Evolutionary conservation across 306 rosid genomes (phyloP), one percentile per base, ranked within the genome.

Genomic region (Cucumis hystrix): DNA sequence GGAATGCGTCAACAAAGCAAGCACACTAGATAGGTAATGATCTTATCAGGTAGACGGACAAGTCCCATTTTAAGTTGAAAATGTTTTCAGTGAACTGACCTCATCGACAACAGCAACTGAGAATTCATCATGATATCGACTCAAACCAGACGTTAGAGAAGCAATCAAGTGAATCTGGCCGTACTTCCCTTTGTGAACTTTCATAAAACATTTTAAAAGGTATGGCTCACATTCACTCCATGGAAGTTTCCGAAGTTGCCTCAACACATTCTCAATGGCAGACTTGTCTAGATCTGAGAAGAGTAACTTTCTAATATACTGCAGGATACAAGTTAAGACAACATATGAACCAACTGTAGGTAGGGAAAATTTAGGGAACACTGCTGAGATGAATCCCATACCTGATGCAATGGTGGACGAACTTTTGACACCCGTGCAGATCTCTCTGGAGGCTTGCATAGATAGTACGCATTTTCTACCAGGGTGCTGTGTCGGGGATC

Each of bases 361-460:
- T 8, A 17, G 17, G 7, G 25, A 68, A 10, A 43, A 77, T n/a
- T n/a, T 33, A 15, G 7, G 52, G 17, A 67, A 70, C 30, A 43
- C 18, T 39, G 30, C 18, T 39, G 30, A 63, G 45, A 85, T 64
- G 63, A 54, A 70, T 68, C 21, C 56, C 60, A 43, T 68, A 96
- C 99, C 98, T 96, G 99, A 91, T 96, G 91, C 90, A 96, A 82
- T 15, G 99, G 99, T 66, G 99, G 99, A 62, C 99, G 97, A 49
- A 92, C 93, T 96, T 96, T 96, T 41, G 97, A 80, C 18, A 92
- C 90, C 64, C 98, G 88, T 66, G 99, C 98, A 52, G 99, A 96
- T 84, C 97, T 89, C 83, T 96, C 99, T 7, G 99, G 99, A 63
- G 99, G 99, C 79, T 96, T 96, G 87, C 99, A 96, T 60, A 96